Evolutionary conservation across 176 grass and related monocot genomes (phyloP).

Genomic region (Triticum monococcum): DNA sequence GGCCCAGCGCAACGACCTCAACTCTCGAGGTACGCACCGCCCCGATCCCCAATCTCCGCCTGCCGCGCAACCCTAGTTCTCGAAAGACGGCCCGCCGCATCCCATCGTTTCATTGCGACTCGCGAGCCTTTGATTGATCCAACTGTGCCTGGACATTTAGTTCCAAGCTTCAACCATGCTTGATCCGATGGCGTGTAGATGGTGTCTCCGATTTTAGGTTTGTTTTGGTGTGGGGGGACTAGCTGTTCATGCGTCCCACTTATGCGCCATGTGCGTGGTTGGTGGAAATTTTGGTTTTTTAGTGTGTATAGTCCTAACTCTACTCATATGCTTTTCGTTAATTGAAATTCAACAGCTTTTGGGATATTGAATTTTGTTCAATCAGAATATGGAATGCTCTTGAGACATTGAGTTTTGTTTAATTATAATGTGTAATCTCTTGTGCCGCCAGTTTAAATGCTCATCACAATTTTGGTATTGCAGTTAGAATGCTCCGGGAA

Average conservation of each 20-base stretch:
- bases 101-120: too few species aligned
- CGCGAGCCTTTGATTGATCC: background rate
- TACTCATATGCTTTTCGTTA: background rate
- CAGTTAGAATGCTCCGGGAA: slow-evolving; percentile 72
- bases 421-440: background rate
- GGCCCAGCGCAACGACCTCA: slow-evolving; percentile 88
- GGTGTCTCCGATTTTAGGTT: background rate
- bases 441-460: background rate
- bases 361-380: background rate
- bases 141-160: background rate
- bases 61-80: slow-evolving; percentile 4
- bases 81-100: background rate
- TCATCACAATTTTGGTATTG: background rate
- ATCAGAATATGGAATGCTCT: too few species aligned
- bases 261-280: background rate
- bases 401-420: background rate
- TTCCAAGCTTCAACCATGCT: background rate
- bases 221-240: background rate
- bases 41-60: background rate
- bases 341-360: background rate
- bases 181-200: background rate
- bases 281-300: background rate
- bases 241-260: background rate
- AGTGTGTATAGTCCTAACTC: background rate
- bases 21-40: slow-evolving; percentile 58